Evolutionary conservation across 768 basidiomycete species (phyloP).

Genomic region (Xanthoconium purpureum): DNA sequence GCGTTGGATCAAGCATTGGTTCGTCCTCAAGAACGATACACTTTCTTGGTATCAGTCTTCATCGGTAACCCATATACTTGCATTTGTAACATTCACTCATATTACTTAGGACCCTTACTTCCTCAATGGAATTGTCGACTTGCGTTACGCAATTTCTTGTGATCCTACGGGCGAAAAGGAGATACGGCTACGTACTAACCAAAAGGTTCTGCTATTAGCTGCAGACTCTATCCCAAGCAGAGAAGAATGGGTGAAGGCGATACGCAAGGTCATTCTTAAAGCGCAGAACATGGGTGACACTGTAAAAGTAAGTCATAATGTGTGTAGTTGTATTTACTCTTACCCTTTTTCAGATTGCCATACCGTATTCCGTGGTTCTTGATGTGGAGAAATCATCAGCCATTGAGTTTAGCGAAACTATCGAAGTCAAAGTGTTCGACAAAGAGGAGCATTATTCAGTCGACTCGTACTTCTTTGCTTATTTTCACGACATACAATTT

Average conservation of each 20-base stretch:
- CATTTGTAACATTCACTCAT: conserved; percentile 6
- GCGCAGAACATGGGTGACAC: conserved; percentile 95
- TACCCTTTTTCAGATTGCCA: conserved; percentile 63
- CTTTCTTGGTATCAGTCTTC: conserved; percentile 97
- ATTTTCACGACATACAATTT: conserved; percentile 77
- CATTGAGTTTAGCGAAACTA: conserved; percentile 94
- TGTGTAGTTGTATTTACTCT: not conserved
- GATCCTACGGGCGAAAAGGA: conserved; percentile 76
- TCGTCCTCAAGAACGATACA: conserved; percentile 92
- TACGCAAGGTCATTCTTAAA: conserved; percentile 92
- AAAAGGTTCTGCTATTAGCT: conserved; percentile 66
- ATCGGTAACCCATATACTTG: conserved; percentile 50
- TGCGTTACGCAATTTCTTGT: conserved; percentile 90
- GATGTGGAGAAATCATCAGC: conserved; percentile 86
- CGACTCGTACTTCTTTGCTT: conserved; percentile 93
- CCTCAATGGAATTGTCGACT: conserved; percentile 91
- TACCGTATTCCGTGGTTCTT: conserved; percentile 85
- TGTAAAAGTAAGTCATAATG: conserved; percentile 64
- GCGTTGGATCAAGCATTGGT: conserved; percentile 95
- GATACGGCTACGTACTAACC: conserved; percentile 80
- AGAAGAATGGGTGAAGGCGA: conserved; percentile 95
- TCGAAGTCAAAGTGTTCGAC: conserved; percentile 90
- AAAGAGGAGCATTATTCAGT: conserved; percentile 70
- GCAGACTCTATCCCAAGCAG: conserved; percentile 81
- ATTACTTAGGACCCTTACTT: conserved; percentile 87